A percentile compares a stretch with the other conserved stretches of the same genome.
Conservation (phyloP, 2,329 filamentous ascomycete species). For the Penicillium psychrosexuale region DNA sequence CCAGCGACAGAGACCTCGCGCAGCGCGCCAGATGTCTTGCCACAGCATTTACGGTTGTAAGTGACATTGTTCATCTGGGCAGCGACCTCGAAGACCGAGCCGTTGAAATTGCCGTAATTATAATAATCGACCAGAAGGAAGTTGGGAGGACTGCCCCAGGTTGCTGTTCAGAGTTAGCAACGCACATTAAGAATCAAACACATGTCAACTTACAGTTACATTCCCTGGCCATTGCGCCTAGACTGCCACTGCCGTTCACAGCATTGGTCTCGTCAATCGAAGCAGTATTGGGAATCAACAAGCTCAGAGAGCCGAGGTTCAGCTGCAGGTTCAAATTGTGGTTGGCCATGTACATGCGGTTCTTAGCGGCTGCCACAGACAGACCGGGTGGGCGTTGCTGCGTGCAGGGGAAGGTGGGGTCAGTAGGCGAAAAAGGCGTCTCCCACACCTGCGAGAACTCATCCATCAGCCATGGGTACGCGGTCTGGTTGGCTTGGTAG, state of each 20-base stretch:
- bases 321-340: conserved; percentile 86
- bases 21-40: conserved; percentile 27
- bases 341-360: conserved; percentile 77
- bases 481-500: conserved; percentile 75
- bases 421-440: conserved; percentile 74
- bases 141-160: conserved; percentile 69
- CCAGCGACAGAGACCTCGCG: conserved; percentile 18
- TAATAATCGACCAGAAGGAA: conserved; percentile 84
- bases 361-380: conserved; percentile 49
- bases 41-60: conserved; percentile 52
- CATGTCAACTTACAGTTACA: conserved; percentile 51
- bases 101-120: conserved; percentile 64
- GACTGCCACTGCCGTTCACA: conserved; percentile 60
- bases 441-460: conserved; percentile 90
- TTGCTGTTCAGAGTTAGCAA: conserved; percentile 31
- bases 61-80: conserved; percentile 69
- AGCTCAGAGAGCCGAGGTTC: conserved; percentile 58
- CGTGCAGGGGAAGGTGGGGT: conserved; percentile 71
- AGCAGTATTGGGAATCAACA: conserved; percentile 70
- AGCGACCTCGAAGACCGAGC: conserved; percentile 74
- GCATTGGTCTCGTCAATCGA: conserved; percentile 71
- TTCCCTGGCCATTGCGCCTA: conserved; percentile 62
- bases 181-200: not conserved
- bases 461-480: conserved; percentile 79
- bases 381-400: conserved; percentile 73